phyloP scores from a whole-genome alignment of 345 rosid genomes.

The Turnera subulata region DNA sequence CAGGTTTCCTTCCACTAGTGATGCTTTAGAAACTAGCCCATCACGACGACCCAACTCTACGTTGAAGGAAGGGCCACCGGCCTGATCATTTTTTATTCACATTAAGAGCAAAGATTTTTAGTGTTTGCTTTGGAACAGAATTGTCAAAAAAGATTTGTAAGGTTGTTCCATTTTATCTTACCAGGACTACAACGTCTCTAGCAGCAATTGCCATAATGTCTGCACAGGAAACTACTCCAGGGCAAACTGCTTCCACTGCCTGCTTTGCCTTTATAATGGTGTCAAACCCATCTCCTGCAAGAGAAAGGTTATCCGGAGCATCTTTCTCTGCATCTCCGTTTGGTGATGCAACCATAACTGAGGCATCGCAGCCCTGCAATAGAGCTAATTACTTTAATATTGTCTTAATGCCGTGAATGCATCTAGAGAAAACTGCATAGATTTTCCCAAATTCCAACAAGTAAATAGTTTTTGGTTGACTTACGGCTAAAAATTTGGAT shows the following conservation, averaged over 20 bases:
- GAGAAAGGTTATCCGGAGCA: slow-evolving; percentile 67
- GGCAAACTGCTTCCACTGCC: slow-evolving; percentile 68
- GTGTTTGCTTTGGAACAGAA: not conserved
- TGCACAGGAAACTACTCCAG: slow-evolving; percentile 74
- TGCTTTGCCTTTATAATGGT: slow-evolving; percentile 64
- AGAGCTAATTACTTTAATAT: not conserved
- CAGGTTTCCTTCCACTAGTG: slow-evolving; percentile 59
- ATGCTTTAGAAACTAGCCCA: slow-evolving; percentile 56
- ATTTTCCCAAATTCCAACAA: no score
- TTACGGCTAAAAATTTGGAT: no score
- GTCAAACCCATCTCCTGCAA: slow-evolving; percentile 93
- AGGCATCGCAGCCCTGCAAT: slow-evolving; percentile 81
- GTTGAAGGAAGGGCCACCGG: slow-evolving; percentile 64
- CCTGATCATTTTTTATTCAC: slow-evolving; percentile 31
- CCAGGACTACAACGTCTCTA: slow-evolving; percentile 74
- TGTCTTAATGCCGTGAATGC: no score
- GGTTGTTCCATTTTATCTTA: slow-evolving; percentile 20
- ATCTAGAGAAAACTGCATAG: no score
- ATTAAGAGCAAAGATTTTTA: not conserved
- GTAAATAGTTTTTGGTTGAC: no score
- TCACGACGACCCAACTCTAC: slow-evolving; percentile 87
- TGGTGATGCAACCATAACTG: slow-evolving; percentile 58
- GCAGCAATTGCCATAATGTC: slow-evolving; percentile 78
- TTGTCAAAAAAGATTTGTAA: not conserved
- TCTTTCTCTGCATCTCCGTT: slow-evolving; percentile 85